Evolutionary conservation across 169 alveolate species (phyloP), one percentile per base, ranked within the genome.

Genomic region (Toxoplasma gondii): DNA sequence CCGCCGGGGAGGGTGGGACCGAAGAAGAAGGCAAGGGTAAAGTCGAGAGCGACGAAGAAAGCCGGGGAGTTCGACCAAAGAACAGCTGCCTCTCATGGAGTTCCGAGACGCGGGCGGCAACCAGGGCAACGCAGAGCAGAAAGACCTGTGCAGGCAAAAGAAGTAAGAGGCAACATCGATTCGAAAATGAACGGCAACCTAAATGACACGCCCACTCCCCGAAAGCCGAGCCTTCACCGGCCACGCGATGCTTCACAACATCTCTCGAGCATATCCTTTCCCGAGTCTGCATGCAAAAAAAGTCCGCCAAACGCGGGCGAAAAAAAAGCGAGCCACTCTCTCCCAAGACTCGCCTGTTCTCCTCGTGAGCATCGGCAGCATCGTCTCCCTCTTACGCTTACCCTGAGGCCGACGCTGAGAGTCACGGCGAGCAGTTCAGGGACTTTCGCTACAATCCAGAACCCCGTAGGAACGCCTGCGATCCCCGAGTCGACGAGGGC

Each of bases 331-430:
- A n/a, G n/a, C n/a, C n/a, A n/a, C n/a, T n/a, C n/a, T n/a, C n/a
- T n/a, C n/a, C n/a, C n/a, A n/a, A n/a, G n/a, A n/a, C n/a, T n/a
- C n/a, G n/a, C n/a, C n/a, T n/a, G n/a, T n/a, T n/a, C n/a, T n/a
- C n/a, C n/a, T n/a, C n/a, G n/a, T n/a, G n/a, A n/a, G n/a, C n/a
- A n/a, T n/a, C n/a, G n/a, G n/a, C n/a, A n/a, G n/a, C n/a, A n/a
- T 49, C 58, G 12, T 12, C n/a, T 64, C 74, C n/a, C n/a, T 64
- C 7, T 10, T 4, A 64, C 31, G 7, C 74, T 64, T 64, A 64
- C 74, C 74, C 74, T 64, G 74, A 64, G 74, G n/a, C n/a, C 74
- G 74, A 64, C n/a, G 74, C 74, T 1, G 74, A 64, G 74, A 22
- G 74, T 31, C 34, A 19, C n/a, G 31, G n/a, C 74, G 29, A 64